phyloP scores from a whole-genome alignment of 2,329 filamentous ascomycete genomes.

The Epichloe baconii region DNA sequence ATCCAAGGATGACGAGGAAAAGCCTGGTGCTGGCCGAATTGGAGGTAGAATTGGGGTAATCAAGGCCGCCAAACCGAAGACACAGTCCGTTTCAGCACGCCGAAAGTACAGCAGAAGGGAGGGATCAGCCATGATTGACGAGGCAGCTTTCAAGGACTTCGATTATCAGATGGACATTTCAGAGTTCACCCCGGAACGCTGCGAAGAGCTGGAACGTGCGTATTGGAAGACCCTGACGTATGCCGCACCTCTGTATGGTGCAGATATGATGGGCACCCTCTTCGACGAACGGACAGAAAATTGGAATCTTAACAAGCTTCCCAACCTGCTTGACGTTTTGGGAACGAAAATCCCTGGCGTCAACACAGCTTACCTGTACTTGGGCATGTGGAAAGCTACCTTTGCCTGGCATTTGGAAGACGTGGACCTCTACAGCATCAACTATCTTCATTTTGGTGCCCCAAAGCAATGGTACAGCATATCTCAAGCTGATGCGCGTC shows the following conservation, averaged over 20 bases:
- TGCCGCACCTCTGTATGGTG: slow-evolving; percentile 87
- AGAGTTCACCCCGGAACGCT: slow-evolving; percentile 81
- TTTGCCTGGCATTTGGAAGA: slow-evolving; percentile 99
- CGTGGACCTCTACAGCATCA: slow-evolving; percentile 98
- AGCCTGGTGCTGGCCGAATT: slow-evolving; percentile 21
- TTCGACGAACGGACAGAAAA: slow-evolving; percentile 73
- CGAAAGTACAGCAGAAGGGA: slow-evolving; percentile 77
- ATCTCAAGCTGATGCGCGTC: slow-evolving; percentile 82
- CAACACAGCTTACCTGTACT: slow-evolving; percentile 93
- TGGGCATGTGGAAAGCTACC: slow-evolving; percentile 99
- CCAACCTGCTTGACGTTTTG: slow-evolving; percentile 84
- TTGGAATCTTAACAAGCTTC: slow-evolving; percentile 93
- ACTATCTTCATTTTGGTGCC: slow-evolving; percentile 96
- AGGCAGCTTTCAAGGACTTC: slow-evolving; percentile 80
- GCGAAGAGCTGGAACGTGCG: slow-evolving; percentile 82
- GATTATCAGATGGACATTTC: slow-evolving; percentile 81
- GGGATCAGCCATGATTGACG: slow-evolving; percentile 67
- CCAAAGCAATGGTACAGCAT: slow-evolving; percentile 99
- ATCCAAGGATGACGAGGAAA: slow-evolving; percentile 29
- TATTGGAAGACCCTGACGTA: slow-evolving; percentile 98
- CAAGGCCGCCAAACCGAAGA: slow-evolving; percentile 41
- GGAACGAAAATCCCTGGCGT: slow-evolving; percentile 94
- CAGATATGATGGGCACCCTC: slow-evolving; percentile 88
- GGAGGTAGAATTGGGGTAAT: slow-evolving; percentile 33
- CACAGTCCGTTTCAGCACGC: slow-evolving; percentile 70